These are phyloP conservation scores for Miamiensis avidus DNA, from an alignment of 169 alveolate genomes.

Conservation along the genomic window DNA sequence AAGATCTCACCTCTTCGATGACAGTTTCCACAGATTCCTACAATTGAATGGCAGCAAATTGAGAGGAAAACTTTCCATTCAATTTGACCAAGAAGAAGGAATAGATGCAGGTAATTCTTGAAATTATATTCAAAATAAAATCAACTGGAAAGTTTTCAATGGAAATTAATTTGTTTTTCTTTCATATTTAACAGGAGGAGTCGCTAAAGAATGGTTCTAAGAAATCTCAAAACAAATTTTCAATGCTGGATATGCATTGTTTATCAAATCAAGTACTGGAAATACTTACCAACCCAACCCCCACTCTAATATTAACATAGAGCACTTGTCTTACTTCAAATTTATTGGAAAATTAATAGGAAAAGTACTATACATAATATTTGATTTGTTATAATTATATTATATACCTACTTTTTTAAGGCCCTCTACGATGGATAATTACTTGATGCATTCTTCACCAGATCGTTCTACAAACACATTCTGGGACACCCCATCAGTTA, in stretches of 20 bases:
- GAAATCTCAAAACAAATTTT: slow-evolving; percentile 97
- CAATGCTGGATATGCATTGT: slow-evolving; percentile 97
- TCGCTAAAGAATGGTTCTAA: slow-evolving; percentile 98
- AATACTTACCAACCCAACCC: slow-evolving; percentile 97
- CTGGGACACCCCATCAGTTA: slow-evolving; percentile 93
- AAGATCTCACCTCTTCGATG: slow-evolving; percentile 95
- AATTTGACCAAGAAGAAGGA: slow-evolving; percentile 98
- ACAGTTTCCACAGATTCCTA: slow-evolving; percentile 92
- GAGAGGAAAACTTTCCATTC: slow-evolving; percentile 93
- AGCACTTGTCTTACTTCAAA: slow-evolving; percentile 96
- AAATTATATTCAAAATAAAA: neutral
- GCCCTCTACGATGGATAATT: slow-evolving; percentile 96
- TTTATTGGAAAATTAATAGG: slow-evolving; percentile 99
- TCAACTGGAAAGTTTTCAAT: too few species aligned
- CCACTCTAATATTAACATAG: slow-evolving; percentile 92
- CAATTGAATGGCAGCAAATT: slow-evolving; percentile 91
- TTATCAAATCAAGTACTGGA: slow-evolving; percentile 80
- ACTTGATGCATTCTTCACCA: slow-evolving; percentile 97
- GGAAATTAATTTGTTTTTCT: neutral
- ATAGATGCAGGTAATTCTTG: slow-evolving; percentile 94
- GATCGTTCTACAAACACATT: slow-evolving; percentile 98
- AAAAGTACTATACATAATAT: slow-evolving; percentile 73
- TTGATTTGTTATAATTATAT: too few species aligned
- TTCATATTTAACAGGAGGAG: slow-evolving; percentile 74
- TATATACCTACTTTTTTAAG: neutral